Base-by-base conservation (phyloP, 169 alveolate genomes). In the Cystoisospora suis region DNA sequence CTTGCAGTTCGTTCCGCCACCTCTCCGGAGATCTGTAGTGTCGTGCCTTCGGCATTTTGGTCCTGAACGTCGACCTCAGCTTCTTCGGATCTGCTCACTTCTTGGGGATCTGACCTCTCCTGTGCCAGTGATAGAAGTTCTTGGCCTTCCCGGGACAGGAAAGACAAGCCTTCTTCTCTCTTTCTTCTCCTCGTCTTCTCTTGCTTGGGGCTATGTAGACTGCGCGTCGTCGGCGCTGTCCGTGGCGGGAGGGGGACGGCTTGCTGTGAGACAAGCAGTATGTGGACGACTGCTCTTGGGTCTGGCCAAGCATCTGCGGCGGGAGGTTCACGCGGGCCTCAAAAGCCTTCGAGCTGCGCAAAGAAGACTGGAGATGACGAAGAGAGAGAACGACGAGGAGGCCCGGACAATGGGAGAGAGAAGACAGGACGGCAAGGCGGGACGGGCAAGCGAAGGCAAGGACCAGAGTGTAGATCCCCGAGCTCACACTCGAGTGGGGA, bases 181-280 rank as follows among this genome's bases (percentile, higher is more conserved):
- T 58, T 56, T 86, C 49, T 40, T 70, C 53, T 23, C 45, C 53
- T 56, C 56, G 23, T 45, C 75, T 45, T 2, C 49, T 7, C 65
- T 70, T 15, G 86, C 86, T 3, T 58, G 79, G 65, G 91, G 83
- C 53, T 86, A 69, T 65, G 86, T 53, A 27, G 91, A 86, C 79
- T 77, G 85, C 65, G 91, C 91, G 5, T 72, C 91, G 46, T 72
- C 91, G 46, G 91, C 86, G 17, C 59, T 56, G 45, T 83, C 91
- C n/a, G 80, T 65, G 27, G 91, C 65, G 7, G 91, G 86, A 1
- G 49, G 77, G 36, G 56, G 81, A 4, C 72, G 91, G 77, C 70
- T 77, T 6, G 86, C 91, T 32, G 75, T 44, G 44, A 44, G 72
- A 49, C 72, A 49, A 5, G 83, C 90, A 38, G 42, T 72, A 5